Evolutionary conservation across 1,284 basidiomycete genomes (phyloP).

Genomic region (Ceratobasidium theobromae): DNA sequence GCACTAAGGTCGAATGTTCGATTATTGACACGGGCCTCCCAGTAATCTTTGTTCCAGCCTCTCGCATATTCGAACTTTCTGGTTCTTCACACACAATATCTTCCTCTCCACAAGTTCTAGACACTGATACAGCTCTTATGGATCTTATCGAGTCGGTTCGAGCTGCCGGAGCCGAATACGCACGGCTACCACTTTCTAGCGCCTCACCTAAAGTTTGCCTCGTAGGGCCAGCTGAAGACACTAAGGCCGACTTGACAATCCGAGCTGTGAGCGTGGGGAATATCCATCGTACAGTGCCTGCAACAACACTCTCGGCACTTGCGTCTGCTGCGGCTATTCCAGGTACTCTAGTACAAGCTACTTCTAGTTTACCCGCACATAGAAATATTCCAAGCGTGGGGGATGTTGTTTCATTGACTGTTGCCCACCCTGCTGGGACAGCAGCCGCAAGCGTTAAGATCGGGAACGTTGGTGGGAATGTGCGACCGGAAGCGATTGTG

Average conservation of each 20-base stretch:
- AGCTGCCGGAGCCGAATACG: constrained; percentile 5
- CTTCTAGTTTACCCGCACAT: background rate
- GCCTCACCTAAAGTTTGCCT: constrained; percentile 35
- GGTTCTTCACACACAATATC: constrained; percentile 37
- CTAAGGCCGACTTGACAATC: constrained; percentile 28
- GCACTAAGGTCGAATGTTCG: constrained; percentile 25
- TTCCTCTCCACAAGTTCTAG: constrained; percentile 40
- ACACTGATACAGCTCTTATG: constrained; percentile 12
- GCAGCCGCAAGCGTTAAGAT: constrained; percentile 24
- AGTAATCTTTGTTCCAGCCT: constrained; percentile 39
- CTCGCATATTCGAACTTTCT: constrained; percentile 39
- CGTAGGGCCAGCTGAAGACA: constrained; percentile 30
- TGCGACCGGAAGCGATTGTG: constrained; percentile 21
- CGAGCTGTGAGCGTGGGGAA: constrained; percentile 36
- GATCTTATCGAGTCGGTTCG: constrained; percentile 14
- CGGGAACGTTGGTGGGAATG: background rate
- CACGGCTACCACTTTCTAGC: constrained; percentile 17
- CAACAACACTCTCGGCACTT: constrained; percentile 35
- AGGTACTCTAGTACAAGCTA: constrained; percentile 30
- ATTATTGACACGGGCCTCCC: constrained; percentile 38
- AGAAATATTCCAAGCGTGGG: constrained; percentile 10
- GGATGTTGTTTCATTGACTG: constrained; percentile 21
- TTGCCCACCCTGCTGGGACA: constrained; percentile 23
- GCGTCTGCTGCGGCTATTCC: constrained; percentile 34
- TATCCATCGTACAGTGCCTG: constrained; percentile 35